Evolutionary conservation across 192 early-diverging fungal genomes (phyloP), one percentile per base, ranked within the genome.

Genomic region (Jimgerdemannia flammicorona): DNA sequence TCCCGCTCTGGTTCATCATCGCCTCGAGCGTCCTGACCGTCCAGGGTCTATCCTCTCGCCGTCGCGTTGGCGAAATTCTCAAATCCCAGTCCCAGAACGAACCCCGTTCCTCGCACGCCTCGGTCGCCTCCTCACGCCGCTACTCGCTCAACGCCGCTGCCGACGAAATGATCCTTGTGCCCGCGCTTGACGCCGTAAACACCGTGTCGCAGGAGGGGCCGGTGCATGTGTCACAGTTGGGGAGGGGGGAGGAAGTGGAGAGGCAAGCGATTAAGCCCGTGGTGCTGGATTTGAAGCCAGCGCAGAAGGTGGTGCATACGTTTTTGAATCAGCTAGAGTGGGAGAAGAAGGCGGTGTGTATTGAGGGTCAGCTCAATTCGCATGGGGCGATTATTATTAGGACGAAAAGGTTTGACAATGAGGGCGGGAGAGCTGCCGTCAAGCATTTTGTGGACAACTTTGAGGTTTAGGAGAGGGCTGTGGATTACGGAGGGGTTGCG

Each of bases 331-430:
- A 43, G 2, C 43, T 89, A 4, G 66, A 75, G 14, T 89, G 86
- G 86, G 74, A 85, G 4, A 84, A 85, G 64, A 66, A 79, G 44
- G 73, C 79, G 72, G 77, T 89, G 7, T 80, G 77, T 71, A 83
- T 87, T 14, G 77, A 84, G 19, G 49, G 14, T 59, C 75, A 74
- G 4, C 68, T 83, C 49, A 87, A 87, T 67, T 79, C 88, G 14
- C 88, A 89, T 70, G 88, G 81, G 4, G 74, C 79, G 4, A 87
- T 89, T 59, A 78, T 89, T 44, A 80, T 85, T 8, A 78, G 88
- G 29, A 75, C 85, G 44, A 83, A 82, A 29, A 73, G 77, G 42
- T 80, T 80, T 71, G 42, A 54, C 19, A 49, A 77, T 70, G 71
- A 74, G 4, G 79, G 74, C 0, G 86, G 85, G 43, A 75, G 73